phyloP scores from a whole-genome alignment of 495 filamentous ascomycete species.

The Penicillium malachiteum region DNA sequence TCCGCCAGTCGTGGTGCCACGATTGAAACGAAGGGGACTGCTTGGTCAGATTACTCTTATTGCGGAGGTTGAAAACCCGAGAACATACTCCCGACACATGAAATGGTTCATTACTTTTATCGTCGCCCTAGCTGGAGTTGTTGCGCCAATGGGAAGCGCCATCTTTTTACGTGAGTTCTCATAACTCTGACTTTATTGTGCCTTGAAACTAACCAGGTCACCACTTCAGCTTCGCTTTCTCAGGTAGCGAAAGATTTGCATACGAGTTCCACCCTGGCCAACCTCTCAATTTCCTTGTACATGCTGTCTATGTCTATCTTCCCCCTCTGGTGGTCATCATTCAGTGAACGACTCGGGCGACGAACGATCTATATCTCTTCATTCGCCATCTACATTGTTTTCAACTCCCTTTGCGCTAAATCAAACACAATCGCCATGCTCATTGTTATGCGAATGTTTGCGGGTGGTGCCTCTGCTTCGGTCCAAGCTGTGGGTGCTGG shows the following conservation, averaged over 20 bases:
- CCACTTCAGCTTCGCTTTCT: constrained; percentile 61
- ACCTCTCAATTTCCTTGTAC: constrained; percentile 81
- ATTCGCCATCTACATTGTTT: constrained; percentile 78
- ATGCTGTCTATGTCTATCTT: constrained; percentile 91
- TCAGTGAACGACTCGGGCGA: constrained; percentile 80
- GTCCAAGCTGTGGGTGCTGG: constrained; percentile 93
- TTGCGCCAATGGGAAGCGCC: constrained; percentile 80
- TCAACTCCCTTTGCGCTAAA: constrained; percentile 69
- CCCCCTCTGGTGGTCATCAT: constrained; percentile 92
- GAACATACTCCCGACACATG: constrained; percentile 64
- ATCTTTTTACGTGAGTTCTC: constrained; percentile 74
- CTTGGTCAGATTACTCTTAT: constrained; percentile 70
- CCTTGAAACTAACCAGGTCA: constrained; percentile 3
- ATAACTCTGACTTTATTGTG: neutral
- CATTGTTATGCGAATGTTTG: constrained; percentile 77
- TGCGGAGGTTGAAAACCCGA: constrained; percentile 78
- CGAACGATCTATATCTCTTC: constrained; percentile 83
- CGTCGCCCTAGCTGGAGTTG: constrained; percentile 71
- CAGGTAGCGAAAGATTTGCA: constrained; percentile 66
- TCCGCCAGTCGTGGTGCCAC: constrained; percentile 51
- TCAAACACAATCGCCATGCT: constrained; percentile 80
- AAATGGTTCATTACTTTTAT: constrained; percentile 89
- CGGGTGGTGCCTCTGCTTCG: constrained; percentile 79
- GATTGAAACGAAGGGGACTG: constrained; percentile 69
- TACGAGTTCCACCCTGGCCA: constrained; percentile 68